phyloP scores from a whole-genome alignment of 345 rosid species.

The Sapria himalayana region DNA sequence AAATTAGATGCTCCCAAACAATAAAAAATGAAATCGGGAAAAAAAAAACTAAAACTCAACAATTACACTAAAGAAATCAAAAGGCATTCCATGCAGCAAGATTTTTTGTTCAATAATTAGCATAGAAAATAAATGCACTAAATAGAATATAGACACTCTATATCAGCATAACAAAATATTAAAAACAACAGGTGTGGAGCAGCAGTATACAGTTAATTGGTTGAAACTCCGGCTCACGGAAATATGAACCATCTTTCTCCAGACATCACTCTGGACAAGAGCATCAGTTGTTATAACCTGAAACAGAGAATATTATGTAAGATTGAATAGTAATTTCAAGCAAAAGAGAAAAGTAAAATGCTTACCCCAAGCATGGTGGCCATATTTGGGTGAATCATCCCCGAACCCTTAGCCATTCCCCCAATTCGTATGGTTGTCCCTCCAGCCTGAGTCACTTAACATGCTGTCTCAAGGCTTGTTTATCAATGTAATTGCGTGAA shows the following conservation, averaged over 20 bases:
- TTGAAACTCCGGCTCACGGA: slow-evolving; percentile 87
- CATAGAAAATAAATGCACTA: too few species aligned
- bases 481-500: not conserved
- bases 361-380: slow-evolving; percentile 93
- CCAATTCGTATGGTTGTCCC: slow-evolving; percentile 49
- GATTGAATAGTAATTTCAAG: slow-evolving; percentile 2
- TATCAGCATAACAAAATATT: too few species aligned
- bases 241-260: slow-evolving; percentile 77
- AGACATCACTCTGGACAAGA: slow-evolving; percentile 53
- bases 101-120: too few species aligned
- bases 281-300: slow-evolving; percentile 95
- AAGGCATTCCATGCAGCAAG: too few species aligned
- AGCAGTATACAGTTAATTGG: slow-evolving; percentile 91
- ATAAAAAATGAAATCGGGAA: too few species aligned
- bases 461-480: slow-evolving; percentile 1
- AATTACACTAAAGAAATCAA: too few species aligned
- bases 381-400: slow-evolving; percentile 98
- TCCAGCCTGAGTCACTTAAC: slow-evolving; percentile 38
- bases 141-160: too few species aligned
- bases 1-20: too few species aligned
- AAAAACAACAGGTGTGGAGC: too few species aligned
- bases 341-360: slow-evolving; percentile 11
- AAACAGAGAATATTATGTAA: slow-evolving; percentile 7
- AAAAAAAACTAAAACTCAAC: too few species aligned
- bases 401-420: slow-evolving; percentile 97